Base-by-base conservation (phyloP, 768 basidiomycete genomes). In the Mycena crocata region DNA sequence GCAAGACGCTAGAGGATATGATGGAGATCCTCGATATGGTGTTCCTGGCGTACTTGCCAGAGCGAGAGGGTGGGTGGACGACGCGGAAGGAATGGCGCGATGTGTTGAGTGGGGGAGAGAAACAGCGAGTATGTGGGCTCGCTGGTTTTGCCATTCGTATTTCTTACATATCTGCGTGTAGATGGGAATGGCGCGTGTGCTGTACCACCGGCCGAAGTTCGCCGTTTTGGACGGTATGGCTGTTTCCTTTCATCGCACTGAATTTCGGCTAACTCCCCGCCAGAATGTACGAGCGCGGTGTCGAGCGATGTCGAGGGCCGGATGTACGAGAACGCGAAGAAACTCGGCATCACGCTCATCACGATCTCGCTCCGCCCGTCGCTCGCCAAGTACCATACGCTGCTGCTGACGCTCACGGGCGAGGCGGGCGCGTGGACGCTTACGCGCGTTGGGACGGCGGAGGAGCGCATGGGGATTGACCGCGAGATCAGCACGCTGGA, bases 51-150 rank as follows among this genome's bases (percentile, higher is more conserved):
- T 98, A 98, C 76, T 76, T 98, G 26, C 93, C 94, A 3, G 86
- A 86, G 48, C 81, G 97, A 30, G 97, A 98, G 76, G 96, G 97
- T 0, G 96, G 96, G 0, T 93, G 94, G 89, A 84, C 83, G 65
- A 92, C 94, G 30, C 81, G 91, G 74, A 98, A 98, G 79, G 96
- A 98, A 77, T 99, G 96, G 96, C 87, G 95, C 68, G 95, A 98
- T 79, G 94, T 98, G 48, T 80, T 97, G 73, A 96, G 94, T 71
- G 97, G 97, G 0, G 97, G 97, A 0, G 97, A 98, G 86, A 98
- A 98, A 80, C 97, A 99, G 78, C 80, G 96, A 73, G 91, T 93
- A 65, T 40, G 9, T 42, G 39, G 51, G 24, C 14, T 35, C 56
- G 28, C 15, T 34, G 40, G 13, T n/a, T 13, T 62, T 55, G n/a